Conservation (phyloP, 495 filamentous ascomycete species). For the Bryoglossum gracile region DNA sequence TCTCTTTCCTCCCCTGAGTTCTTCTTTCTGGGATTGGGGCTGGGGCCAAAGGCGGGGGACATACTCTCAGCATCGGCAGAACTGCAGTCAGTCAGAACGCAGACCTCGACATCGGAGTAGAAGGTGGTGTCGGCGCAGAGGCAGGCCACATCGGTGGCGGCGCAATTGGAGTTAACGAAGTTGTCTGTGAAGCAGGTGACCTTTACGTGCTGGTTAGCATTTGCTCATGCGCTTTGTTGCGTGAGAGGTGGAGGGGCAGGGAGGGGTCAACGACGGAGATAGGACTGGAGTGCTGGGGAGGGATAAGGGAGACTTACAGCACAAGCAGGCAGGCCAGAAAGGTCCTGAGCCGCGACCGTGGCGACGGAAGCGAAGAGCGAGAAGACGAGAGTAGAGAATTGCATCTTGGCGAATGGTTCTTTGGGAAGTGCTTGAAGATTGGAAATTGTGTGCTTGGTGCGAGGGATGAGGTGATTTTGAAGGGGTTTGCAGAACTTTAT, state of each 20-base stretch:
- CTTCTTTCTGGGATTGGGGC: too few species aligned
- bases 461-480: background rate
- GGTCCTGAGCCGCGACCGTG: slow-evolving; percentile 26
- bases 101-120: slow-evolving; percentile 8
- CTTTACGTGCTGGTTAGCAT: too few species aligned
- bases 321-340: slow-evolving; percentile 30
- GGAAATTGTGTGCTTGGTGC: too few species aligned
- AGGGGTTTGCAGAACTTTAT: background rate
- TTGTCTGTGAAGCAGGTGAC: slow-evolving; percentile 13
- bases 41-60: background rate
- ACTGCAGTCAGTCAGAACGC: slow-evolving; percentile 10
- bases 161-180: slow-evolving; percentile 11
- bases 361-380: slow-evolving; percentile 21
- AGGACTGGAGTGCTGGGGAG: background rate
- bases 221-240: too few species aligned
- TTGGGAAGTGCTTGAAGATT: too few species aligned
- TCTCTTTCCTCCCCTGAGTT: background rate
- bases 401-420: slow-evolving; percentile 3
- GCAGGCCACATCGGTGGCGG: slow-evolving; percentile 14
- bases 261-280: background rate
- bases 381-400: slow-evolving; percentile 8
- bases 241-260: too few species aligned
- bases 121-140: slow-evolving; percentile 17
- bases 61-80: slow-evolving; percentile 15
- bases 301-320: slow-evolving; percentile 26